Base-by-base conservation (phyloP, 495 filamentous ascomycete genomes). In the Neurospora africana region DNA sequence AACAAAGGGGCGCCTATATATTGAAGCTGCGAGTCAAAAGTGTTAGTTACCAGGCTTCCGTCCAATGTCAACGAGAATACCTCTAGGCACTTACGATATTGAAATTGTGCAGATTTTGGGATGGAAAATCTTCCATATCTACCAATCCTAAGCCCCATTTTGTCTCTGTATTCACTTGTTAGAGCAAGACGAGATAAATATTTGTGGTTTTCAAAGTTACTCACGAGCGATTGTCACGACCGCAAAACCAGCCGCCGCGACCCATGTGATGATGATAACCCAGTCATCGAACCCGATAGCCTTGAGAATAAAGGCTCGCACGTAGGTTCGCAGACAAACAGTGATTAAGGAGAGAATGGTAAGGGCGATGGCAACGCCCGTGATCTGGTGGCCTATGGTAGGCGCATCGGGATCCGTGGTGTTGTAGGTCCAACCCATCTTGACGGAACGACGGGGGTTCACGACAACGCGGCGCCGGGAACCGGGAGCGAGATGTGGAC, bases 401-500 rank as follows among this genome's bases (percentile, higher is more conserved):
- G 78, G 77, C 23, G 80, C 80, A 76, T 82, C 74, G 21, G 76
- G 75, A 65, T 81, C 72, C 19, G 30, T 47, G 43, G 80, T 80
- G 73, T 83, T 83, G 76, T 78, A 80, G 2, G 80, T 82, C 82
- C 81, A 84, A 33, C 78, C 81, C 82, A 84, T 84, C 17, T 68
- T 73, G 73, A 13, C 53, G 27, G 53, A 27, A 61, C 27, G 53
- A 53, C 35, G 65, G 53, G 36, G 35, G n/a, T 39, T 44, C 19
- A 10, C 33, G 7, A 33, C 17, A 17, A n/a, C 36, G 17, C 38
- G 17, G 27, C 21, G 30, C 39, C 30, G 58, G 70, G 33, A 38
- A 11, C 36, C n/a, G 40, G 21, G 71, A 68, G 36, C 13, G 13
- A 58, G 36, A 35, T 65, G 53, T 65, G 53, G 53, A 65, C 27